Evolutionary conservation across 2,329 filamentous ascomycete genomes (phyloP).

Genomic region (Sarocladium kiliense): DNA sequence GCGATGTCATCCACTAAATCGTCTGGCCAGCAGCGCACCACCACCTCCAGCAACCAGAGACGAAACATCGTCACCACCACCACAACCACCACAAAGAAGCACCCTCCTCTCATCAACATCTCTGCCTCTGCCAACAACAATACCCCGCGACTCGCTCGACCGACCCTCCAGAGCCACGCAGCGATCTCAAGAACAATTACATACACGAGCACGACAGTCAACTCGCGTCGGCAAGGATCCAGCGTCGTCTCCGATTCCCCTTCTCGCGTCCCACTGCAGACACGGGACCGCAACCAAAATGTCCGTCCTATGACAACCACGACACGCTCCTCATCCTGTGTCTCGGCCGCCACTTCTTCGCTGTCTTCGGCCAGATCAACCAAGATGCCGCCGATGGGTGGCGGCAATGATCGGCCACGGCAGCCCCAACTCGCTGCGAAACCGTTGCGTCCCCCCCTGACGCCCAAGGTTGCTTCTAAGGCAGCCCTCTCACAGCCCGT

Average conservation of each 20-base stretch:
- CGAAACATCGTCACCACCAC: slow-evolving; percentile 9
- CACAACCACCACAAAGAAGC: slow-evolving; percentile 1
- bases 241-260: neutral
- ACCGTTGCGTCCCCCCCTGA: slow-evolving; percentile 43
- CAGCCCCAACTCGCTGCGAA: slow-evolving; percentile 64
- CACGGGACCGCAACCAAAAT: slow-evolving; percentile 18
- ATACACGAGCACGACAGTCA: neutral
- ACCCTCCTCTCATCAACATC: slow-evolving; percentile 2
- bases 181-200: neutral
- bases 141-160: neutral
- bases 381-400: slow-evolving; percentile 43
- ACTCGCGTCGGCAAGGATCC: neutral
- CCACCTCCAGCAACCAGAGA: slow-evolving; percentile 1
- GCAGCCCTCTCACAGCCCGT: slow-evolving; percentile 22
- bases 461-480: slow-evolving; percentile 50
- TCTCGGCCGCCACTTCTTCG: neutral
- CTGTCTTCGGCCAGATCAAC: neutral
- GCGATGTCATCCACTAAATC: slow-evolving; percentile 8
- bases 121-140: neutral
- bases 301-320: slow-evolving; percentile 24
- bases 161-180: neutral
- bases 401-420: slow-evolving; percentile 49
- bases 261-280: slow-evolving; percentile 16
- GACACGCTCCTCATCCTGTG: slow-evolving; percentile 14
- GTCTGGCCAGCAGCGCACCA: slow-evolving; percentile 3